A percentile compares a stretch with the other conserved stretches of the same genome.
These are phyloP conservation scores for Lanmaoa rubissima DNA, from an alignment of 768 basidiomycete genomes.

Conservation along the genomic window DNA sequence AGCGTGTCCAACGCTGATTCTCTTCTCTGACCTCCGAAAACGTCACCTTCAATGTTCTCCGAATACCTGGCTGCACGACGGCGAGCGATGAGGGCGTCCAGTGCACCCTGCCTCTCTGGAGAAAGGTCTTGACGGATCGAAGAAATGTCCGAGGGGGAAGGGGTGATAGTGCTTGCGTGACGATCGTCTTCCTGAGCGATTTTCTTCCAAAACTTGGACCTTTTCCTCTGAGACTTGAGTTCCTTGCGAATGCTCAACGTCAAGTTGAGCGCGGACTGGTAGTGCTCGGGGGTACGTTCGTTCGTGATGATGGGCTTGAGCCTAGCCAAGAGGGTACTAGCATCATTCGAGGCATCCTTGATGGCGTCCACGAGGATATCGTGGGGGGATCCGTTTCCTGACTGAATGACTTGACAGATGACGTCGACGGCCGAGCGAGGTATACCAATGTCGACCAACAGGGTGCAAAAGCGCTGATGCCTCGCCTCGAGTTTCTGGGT, in stretches of 20 bases:
- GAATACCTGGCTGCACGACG: constrained; percentile 17
- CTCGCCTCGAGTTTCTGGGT: constrained; percentile 28
- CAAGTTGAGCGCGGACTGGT: constrained; percentile 45
- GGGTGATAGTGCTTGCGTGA: constrained; percentile 23
- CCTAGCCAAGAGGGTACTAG: constrained; percentile 42
- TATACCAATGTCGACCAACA: constrained; percentile 30
- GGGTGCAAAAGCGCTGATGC: constrained; percentile 21
- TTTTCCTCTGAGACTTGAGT: constrained; percentile 43
- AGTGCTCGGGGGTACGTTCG: constrained; percentile 41
- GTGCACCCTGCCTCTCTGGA: constrained; percentile 31
- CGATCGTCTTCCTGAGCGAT: constrained; percentile 35
- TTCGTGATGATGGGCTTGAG: constrained; percentile 37
- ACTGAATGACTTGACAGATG: constrained; percentile 22
- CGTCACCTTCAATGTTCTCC: constrained; percentile 18
- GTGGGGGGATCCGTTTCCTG: constrained; percentile 36
- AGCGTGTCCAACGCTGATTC: constrained; percentile 19
- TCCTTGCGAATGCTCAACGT: constrained; percentile 45
- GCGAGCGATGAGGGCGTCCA: constrained; percentile 38
- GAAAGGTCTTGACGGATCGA: constrained; percentile 26
- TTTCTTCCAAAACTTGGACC: constrained; percentile 46
- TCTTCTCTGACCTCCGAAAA: constrained; percentile 22
- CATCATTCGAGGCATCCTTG: constrained; percentile 38
- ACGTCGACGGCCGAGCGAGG: constrained; percentile 21
- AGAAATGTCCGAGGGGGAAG: constrained; percentile 33
- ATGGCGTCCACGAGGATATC: constrained; percentile 44